Evolutionary conservation across 1,284 basidiomycete species (phyloP).

Genomic region (Laetiporus sulphureus): DNA sequence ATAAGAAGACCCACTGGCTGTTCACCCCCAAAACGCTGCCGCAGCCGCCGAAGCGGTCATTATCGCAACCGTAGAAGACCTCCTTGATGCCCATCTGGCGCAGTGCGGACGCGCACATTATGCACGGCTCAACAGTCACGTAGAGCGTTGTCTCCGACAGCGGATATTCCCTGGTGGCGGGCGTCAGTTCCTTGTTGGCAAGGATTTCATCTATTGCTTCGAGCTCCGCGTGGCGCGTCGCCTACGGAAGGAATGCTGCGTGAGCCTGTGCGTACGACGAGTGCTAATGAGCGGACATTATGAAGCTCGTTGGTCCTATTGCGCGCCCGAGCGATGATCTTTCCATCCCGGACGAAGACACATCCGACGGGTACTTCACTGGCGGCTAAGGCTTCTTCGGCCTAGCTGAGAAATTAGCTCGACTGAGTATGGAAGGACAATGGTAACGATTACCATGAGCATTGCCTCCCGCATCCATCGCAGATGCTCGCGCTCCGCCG

Average conservation of each 20-base stretch:
- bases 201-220: conserved; percentile 94
- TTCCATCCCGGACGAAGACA: conserved; percentile 80
- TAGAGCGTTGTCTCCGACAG: conserved; percentile 84
- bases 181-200: conserved; percentile 51
- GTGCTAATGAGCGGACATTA: no score
- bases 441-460: conserved; percentile 19
- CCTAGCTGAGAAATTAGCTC: conserved; percentile 33
- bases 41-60: conserved; percentile 97
- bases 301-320: conserved; percentile 94
- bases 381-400: conserved; percentile 79
- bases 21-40: conserved; percentile 92
- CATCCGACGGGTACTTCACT: conserved; percentile 97
- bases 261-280: no score
- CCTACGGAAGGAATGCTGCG: no score
- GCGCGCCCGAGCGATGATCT: conserved; percentile 78
- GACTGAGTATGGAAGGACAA: no score
- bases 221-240: conserved; percentile 95
- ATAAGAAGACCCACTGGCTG: conserved; percentile 24
- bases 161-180: conserved; percentile 46
- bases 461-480: conserved; percentile 21
- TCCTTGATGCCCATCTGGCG: conserved; percentile 89
- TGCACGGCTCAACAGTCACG: conserved; percentile 98
- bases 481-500: conserved; percentile 8
- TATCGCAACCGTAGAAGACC: conserved; percentile 92
- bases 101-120: conserved; percentile 97